Evolutionary conservation across 352 stramenopile genomes (phyloP), one percentile per base, ranked within the genome.

Genomic region (Pythium insidiosum): DNA sequence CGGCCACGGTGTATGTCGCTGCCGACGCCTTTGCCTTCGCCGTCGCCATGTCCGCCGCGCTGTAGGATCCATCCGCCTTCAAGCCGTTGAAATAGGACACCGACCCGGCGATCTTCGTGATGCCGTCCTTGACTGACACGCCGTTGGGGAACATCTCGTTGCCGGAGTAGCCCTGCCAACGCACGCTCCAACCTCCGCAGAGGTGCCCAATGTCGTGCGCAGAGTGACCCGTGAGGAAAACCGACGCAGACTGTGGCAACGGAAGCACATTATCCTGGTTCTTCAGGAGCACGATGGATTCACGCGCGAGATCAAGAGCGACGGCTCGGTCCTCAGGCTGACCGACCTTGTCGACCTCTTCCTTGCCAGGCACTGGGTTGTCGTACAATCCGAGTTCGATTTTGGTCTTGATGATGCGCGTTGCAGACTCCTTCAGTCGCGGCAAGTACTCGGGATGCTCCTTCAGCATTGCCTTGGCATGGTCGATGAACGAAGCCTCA

Each of bases 271-370:
- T 35, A 30, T 76, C 43, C 1, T 73, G 26, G 53, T 95, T 95
- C 50, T 93, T 84, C 20, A 92, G 57, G 5, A 95, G 49, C n/a
- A 88, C 59, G 33, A 94, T 74, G 1, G 76, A 87, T 40, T 95
- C 83, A 5, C 73, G 77, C 19, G 79, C 81, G 15, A 90, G 58
- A 11, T 83, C 56, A 18, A 95, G 53, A 19, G 80, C 77, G 18
- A 61, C 51, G 15, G 74, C 39, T 4, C 64, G 56, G 59, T 88
- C 83, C 21, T 71, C 60, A 25, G 53, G 38, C 38, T 67, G 49
- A 3, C 82, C 77, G 1, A 95, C 64, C 21, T 66, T 55, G 21
- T 33, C 40, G 4, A 86, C 57, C 5, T 76, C 43, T 0, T 68
- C 46, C 9, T 50, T 50, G 10, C 73, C 70, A 3, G 77, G 77